Evolutionary conservation across 257 asterid genomes (phyloP).

Genomic region (Orobanche coerulescens): DNA sequence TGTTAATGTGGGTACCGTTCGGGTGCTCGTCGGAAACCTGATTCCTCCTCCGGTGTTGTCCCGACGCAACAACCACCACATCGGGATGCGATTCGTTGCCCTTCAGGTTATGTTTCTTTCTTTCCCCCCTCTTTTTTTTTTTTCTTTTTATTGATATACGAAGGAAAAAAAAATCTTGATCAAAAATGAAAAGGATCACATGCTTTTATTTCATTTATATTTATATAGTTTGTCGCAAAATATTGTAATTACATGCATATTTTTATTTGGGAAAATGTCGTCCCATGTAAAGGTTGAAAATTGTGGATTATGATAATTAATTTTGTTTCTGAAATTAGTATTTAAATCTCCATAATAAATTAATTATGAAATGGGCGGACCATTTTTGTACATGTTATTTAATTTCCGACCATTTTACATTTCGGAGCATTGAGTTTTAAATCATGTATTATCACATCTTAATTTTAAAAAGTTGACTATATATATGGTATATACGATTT

Average conservation of each 20-base stretch:
- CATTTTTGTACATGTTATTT: background rate
- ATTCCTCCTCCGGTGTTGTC: conserved; percentile 39
- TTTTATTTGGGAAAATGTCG: background rate
- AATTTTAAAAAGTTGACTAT: background rate
- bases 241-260: no score
- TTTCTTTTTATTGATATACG: background rate
- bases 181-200: background rate
- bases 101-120: conserved; percentile 50
- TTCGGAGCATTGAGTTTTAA: background rate
- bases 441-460: background rate
- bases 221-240: no score
- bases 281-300: background rate
- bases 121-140: background rate
- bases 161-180: no score
- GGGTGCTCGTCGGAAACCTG: conserved; percentile 67
- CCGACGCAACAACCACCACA: conserved; percentile 17
- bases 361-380: no score
- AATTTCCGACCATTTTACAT: background rate
- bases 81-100: conserved; percentile 78
- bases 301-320: background rate
- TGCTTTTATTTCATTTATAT: no score
- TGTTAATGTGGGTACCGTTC: conserved; percentile 53
- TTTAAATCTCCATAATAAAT: no score
- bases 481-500: background rate
- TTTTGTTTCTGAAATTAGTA: background rate